phyloP scores from a whole-genome alignment of 2,329 filamentous ascomycete genomes.

The Geosmithia putterillii region DNA sequence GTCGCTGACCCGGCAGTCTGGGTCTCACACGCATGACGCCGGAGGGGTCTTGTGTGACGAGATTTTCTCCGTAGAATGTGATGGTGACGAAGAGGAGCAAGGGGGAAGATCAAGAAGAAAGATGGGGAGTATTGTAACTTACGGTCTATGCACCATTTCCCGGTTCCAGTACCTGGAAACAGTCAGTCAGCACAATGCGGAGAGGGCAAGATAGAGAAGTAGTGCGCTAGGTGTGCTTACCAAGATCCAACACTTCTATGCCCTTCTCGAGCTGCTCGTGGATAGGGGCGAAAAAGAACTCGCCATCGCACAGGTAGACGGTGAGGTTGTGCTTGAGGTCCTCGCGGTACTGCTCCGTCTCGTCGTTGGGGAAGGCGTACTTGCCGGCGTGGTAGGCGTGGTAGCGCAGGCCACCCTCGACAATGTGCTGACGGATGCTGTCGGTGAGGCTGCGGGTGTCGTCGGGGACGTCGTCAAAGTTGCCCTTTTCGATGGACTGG shows the following conservation, averaged over 20 bases:
- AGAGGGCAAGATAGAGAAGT: background rate
- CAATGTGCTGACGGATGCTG: conserved; percentile 28
- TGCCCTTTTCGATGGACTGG: conserved; percentile 19
- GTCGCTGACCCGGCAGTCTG: background rate
- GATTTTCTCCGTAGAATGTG: background rate
- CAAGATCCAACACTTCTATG: conserved; percentile 32
- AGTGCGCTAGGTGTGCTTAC: conserved; percentile 16
- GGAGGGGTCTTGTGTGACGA: background rate
- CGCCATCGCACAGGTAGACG: conserved; percentile 23
- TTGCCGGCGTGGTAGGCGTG: conserved; percentile 27
- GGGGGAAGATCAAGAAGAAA: background rate
- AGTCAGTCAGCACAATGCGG: conserved; percentile 1
- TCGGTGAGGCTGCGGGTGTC: conserved; percentile 26
- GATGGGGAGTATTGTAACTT: conserved; percentile 13
- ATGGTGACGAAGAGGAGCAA: background rate
- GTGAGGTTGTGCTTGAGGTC: conserved; percentile 27
- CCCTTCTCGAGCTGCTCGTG: conserved; percentile 22
- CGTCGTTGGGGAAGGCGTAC: conserved; percentile 30
- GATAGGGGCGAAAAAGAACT: conserved; percentile 31
- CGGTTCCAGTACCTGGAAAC: conserved; percentile 33
- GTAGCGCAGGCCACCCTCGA: conserved; percentile 26
- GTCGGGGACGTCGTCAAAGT: conserved; percentile 9
- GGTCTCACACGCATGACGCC: background rate
- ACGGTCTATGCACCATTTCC: conserved; percentile 38
- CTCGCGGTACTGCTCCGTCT: conserved; percentile 27